phyloP scores from a whole-genome alignment of 2,329 filamentous ascomycete genomes.

The Alternaria metachromatica region DNA sequence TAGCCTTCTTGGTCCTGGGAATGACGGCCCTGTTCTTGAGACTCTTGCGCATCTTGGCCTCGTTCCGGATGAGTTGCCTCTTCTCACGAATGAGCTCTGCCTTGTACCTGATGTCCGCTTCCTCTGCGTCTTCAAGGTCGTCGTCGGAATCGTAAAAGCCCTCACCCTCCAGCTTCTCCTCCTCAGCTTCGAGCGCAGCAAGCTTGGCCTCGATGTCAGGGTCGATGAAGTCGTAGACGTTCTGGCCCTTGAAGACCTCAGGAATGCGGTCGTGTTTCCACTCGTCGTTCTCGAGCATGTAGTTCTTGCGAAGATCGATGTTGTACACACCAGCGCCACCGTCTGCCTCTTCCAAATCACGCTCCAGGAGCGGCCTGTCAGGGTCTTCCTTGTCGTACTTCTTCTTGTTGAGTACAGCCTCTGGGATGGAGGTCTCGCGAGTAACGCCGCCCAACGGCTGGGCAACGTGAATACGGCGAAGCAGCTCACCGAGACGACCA shows the following conservation, averaged over 20 bases:
- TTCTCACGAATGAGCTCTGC: constrained; percentile 96
- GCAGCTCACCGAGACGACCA: constrained; percentile 85
- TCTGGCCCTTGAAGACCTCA: constrained; percentile 93
- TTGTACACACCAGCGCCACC: constrained; percentile 97
- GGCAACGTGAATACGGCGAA: constrained; percentile 96
- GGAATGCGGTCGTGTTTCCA: constrained; percentile 98
- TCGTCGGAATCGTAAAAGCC: constrained; percentile 84
- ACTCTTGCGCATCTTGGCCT: constrained; percentile 91
- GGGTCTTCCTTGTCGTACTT: constrained; percentile 93
- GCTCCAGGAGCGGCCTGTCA: constrained; percentile 79
- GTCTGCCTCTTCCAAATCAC: constrained; percentile 88
- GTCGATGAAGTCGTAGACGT: constrained; percentile 96
- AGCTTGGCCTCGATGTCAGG: constrained; percentile 96
- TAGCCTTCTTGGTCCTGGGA: constrained; percentile 79
- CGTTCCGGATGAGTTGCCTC: constrained; percentile 88
- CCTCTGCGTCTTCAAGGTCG: constrained; percentile 84
- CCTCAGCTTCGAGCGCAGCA: constrained; percentile 89
- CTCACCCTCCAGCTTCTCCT: constrained; percentile 88
- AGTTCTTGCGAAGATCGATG: constrained; percentile 87
- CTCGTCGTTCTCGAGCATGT: constrained; percentile 82
- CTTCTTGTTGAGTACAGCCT: constrained; percentile 77
- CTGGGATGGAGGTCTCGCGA: constrained; percentile 86
- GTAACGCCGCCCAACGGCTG: constrained; percentile 81
- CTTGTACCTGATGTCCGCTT: constrained; percentile 87
- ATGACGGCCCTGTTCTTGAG: constrained; percentile 97